Percentiles rank a stretch among this genome's conserved stretches.
phyloP scores from a whole-genome alignment of 495 filamentous ascomycete genomes.

The Extremus antarcticus region DNA sequence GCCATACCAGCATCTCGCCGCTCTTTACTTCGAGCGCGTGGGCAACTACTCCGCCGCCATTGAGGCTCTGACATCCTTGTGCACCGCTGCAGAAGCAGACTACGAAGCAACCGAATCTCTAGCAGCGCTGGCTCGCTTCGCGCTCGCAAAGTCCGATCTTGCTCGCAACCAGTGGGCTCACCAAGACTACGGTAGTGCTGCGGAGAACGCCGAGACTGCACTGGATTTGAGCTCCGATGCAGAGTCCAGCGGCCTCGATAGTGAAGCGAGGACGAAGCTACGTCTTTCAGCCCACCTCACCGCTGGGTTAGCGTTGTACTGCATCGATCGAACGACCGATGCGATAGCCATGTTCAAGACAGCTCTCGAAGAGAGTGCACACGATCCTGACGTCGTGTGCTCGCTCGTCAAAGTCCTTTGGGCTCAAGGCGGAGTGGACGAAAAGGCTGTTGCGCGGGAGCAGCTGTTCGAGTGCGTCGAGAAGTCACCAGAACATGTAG shows the following conservation, averaged over 20 bases:
- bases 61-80: constrained; percentile 51
- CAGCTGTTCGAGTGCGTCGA: constrained; percentile 72
- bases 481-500: constrained; percentile 58
- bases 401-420: constrained; percentile 83
- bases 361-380: constrained; percentile 66
- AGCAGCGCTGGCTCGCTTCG: constrained; percentile 58
- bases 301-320: constrained; percentile 70
- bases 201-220: constrained; percentile 44
- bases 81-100: constrained; percentile 56
- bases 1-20: constrained; percentile 62
- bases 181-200: constrained; percentile 50
- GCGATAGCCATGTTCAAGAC: constrained; percentile 70
- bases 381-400: constrained; percentile 76
- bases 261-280: constrained; percentile 47
- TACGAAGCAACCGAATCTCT: constrained; percentile 76
- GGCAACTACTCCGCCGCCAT: constrained; percentile 56
- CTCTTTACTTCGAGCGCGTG: constrained; percentile 70
- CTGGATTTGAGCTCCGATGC: constrained; percentile 28
- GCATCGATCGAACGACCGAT: constrained; percentile 46
- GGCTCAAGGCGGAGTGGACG: constrained; percentile 71
- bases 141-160: constrained; percentile 78
- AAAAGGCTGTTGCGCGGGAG: constrained; percentile 62
- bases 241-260: constrained; percentile 44
- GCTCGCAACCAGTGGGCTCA: constrained; percentile 65
- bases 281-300: constrained; percentile 80